Percentiles rank a stretch among this genome's conserved stretches.
Evolutionary conservation across 2,329 filamentous ascomycete genomes (phyloP).

Genomic region (Aspergillus sp.): DNA sequence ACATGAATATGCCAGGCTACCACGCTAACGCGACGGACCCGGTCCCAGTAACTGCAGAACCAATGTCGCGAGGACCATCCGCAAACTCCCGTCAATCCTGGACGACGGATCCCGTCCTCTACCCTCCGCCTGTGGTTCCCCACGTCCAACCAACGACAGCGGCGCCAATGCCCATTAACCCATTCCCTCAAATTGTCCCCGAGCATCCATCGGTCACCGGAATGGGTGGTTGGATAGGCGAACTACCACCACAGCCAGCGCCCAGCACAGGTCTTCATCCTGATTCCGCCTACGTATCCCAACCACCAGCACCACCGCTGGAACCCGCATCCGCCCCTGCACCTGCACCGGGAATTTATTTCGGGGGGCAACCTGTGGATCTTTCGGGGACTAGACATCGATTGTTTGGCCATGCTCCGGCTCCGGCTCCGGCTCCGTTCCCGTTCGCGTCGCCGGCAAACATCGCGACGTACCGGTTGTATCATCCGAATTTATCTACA

Average conservation of each 20-base stretch:
- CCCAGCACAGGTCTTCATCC: conserved; percentile 11
- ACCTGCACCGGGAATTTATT: conserved; percentile 13
- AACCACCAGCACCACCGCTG: conserved; percentile 8
- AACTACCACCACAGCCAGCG: conserved; percentile 3
- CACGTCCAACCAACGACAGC: conserved; percentile 8
- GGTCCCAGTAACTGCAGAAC: conserved; percentile 20
- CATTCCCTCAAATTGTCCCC: conserved; percentile 7
- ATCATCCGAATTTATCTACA: conserved; percentile 23
- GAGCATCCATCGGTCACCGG: conserved; percentile 15
- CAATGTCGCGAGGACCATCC: conserved; percentile 30
- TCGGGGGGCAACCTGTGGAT: conserved; percentile 25
- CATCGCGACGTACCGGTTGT: conserved; percentile 16
- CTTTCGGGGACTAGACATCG: conserved; percentile 22
- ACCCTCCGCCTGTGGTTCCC: conserved; percentile 12
- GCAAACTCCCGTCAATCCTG: conserved; percentile 29
- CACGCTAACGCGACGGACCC: conserved; percentile 13
- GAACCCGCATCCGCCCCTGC: conserved; percentile 6
- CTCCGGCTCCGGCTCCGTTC: conserved; percentile 3
- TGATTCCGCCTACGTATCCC: conserved; percentile 13
- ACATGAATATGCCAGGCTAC: conserved; percentile 13
- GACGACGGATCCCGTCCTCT: conserved; percentile 30
- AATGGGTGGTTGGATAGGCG: conserved; percentile 16
- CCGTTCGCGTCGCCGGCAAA: conserved; percentile 8
- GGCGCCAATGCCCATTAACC: conserved; percentile 3
- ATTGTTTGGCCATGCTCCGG: conserved; percentile 10